These are phyloP conservation scores for Metschnikowia kofuensis DNA, from an alignment of 805 yeast genomes.

Conservation along the genomic window DNA sequence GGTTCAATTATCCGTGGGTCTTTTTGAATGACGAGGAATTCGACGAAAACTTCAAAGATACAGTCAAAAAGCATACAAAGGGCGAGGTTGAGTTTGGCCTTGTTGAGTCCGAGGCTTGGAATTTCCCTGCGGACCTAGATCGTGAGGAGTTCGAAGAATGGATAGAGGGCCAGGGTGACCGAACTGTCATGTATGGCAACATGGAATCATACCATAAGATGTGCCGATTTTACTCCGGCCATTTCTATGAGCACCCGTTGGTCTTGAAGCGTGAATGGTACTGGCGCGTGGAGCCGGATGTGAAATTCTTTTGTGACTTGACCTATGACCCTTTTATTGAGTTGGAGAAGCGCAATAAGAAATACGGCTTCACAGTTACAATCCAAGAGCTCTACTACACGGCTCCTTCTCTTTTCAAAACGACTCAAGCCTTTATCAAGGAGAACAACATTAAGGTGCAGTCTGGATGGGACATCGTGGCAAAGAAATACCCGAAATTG, in stretches of 20 bases:
- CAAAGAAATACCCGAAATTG: slow-evolving; percentile 28
- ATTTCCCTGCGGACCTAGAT: slow-evolving; percentile 47
- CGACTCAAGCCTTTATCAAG: slow-evolving; percentile 62
- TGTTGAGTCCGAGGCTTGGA: slow-evolving; percentile 63
- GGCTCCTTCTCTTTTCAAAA: slow-evolving; percentile 75
- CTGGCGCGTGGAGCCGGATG: slow-evolving; percentile 95
- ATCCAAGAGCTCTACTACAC: slow-evolving; percentile 79
- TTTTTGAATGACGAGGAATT: slow-evolving; percentile 82
- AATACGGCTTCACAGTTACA: slow-evolving; percentile 81
- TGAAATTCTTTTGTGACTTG: slow-evolving; percentile 84
- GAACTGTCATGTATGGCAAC: slow-evolving; percentile 80
- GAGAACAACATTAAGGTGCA: slow-evolving; percentile 47
- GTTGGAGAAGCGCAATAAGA: slow-evolving; percentile 67
- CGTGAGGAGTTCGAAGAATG: slow-evolving; percentile 49
- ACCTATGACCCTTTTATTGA: slow-evolving; percentile 88
- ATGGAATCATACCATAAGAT: slow-evolving; percentile 83
- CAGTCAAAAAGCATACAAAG: slow-evolving; percentile 51
- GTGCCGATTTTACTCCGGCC: slow-evolving; percentile 72
- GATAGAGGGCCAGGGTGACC: slow-evolving; percentile 74
- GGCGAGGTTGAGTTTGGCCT: slow-evolving; percentile 71
- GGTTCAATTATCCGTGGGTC: slow-evolving; percentile 92
- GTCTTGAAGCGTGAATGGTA: slow-evolving; percentile 79
- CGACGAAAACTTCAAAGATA: slow-evolving; percentile 55
- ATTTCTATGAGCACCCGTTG: slow-evolving; percentile 75
- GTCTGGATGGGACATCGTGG: slow-evolving; percentile 69